These are phyloP conservation scores for Cyberlindnera galapagoensis DNA, from an alignment of 805 yeast species.

Conservation along the genomic window DNA sequence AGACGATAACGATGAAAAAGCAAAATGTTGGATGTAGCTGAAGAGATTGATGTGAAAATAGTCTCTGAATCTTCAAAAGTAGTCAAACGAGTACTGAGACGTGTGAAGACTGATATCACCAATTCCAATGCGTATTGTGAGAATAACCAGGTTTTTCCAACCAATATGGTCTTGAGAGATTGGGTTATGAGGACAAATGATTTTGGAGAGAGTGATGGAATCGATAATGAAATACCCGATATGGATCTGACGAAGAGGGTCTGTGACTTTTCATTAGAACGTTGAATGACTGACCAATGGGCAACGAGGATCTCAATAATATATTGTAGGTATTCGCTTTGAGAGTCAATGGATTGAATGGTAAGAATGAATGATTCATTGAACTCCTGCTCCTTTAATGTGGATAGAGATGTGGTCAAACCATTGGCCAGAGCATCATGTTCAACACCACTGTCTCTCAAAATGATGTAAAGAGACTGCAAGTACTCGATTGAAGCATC, in stretches of 20 bases:
- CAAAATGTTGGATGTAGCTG: conserved; percentile 52
- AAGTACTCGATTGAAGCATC: conserved; percentile 22
- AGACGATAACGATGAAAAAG: conserved; percentile 66
- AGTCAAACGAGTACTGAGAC: conserved; percentile 14
- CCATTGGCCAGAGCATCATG: conserved; percentile 17
- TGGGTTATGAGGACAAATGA: background rate
- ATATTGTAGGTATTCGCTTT: conserved; percentile 10
- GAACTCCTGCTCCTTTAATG: conserved; percentile 3
- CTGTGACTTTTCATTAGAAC: conserved; percentile 6
- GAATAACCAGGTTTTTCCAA: conserved; percentile 50
- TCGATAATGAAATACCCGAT: conserved; percentile 8
- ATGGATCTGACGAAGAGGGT: conserved; percentile 13
- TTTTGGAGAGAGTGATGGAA: conserved; percentile 2
- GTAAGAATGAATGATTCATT: conserved; percentile 15
- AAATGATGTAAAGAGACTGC: conserved; percentile 29
- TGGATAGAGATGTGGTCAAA: conserved; percentile 12
- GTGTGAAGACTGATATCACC: conserved; percentile 35
- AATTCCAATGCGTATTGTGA: conserved; percentile 63
- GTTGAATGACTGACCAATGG: conserved; percentile 9
- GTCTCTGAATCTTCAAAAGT: conserved; percentile 3
- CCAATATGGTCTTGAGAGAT: conserved; percentile 35
- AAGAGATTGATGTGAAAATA: conserved; percentile 31
- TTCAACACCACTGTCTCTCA: conserved; percentile 22
- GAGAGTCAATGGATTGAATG: conserved; percentile 16
- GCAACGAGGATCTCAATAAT: conserved; percentile 18